A percentile compares a stretch with the other conserved stretches of the same genome.
These are phyloP conservation scores for Rhododendron griersonianum DNA, from an alignment of 148 eudicot genomes.

Conservation along the genomic window DNA sequence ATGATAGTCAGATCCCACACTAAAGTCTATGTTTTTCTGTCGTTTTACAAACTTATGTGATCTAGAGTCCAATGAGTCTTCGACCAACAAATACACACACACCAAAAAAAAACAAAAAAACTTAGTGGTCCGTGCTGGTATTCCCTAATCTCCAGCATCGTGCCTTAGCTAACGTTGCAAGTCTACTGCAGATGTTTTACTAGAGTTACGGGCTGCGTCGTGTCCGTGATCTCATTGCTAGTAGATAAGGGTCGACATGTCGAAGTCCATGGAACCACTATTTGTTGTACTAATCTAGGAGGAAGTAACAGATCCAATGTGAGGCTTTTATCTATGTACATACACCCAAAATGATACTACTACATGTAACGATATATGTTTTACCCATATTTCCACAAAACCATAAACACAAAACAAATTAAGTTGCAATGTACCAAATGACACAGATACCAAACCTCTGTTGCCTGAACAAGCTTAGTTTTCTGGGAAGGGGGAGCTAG, in stretches of 20 bases:
- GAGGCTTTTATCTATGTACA: not conserved
- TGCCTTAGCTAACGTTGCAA: not conserved
- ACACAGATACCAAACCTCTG: constrained; percentile 53
- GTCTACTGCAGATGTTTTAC: not conserved
- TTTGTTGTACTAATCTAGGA: not conserved
- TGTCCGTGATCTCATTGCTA: not conserved
- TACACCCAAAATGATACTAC: not conserved
- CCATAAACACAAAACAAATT: not conserved
- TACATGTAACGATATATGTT: not conserved
- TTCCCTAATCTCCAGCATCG: not conserved
- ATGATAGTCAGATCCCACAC: not conserved
- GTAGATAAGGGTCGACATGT: not conserved
- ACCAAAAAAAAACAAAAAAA: not conserved
- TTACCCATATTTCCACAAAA: not conserved
- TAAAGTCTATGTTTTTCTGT: not conserved
- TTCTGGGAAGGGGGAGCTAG: constrained; percentile 82
- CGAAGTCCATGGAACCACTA: not conserved
- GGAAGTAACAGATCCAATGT: no score
- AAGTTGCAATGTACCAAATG: not conserved
- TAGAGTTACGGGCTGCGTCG: not conserved
- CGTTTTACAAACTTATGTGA: not conserved
- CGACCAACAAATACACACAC: not conserved
- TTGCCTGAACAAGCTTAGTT: constrained; percentile 75
- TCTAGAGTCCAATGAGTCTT: not conserved
- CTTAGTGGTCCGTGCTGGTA: not conserved